phyloP scores from a whole-genome alignment of 345 rosid species.

The Raphanus sativus region DNA sequence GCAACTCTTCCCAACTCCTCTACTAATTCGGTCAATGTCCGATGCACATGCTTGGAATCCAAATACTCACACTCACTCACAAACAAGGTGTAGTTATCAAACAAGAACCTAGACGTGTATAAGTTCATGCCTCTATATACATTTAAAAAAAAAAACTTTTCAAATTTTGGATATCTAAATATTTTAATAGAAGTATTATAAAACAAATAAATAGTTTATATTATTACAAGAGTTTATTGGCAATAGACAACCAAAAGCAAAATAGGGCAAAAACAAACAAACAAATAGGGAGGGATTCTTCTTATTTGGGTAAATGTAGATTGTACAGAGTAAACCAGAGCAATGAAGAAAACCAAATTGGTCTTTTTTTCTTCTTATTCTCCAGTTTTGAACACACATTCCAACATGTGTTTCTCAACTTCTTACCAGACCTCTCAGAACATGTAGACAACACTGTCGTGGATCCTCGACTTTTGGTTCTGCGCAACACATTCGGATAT shows the following conservation, averaged over 20 bases:
- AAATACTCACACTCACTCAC: slow-evolving; percentile 74
- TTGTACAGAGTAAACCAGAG: background rate
- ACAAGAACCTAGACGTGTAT: slow-evolving; percentile 91
- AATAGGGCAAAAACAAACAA: slow-evolving; percentile 15
- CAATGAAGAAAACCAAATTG: background rate
- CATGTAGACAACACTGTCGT: slow-evolving; percentile 95
- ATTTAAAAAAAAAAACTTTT: slow-evolving; percentile 49
- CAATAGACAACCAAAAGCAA: background rate
- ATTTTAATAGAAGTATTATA: background rate
- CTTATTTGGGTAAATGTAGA: slow-evolving; percentile 4
- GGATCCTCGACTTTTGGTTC: slow-evolving; percentile 97
- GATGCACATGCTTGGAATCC: slow-evolving; percentile 92
- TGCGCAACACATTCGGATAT: slow-evolving; percentile 97
- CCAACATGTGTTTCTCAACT: background rate
- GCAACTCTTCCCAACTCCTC: no score
- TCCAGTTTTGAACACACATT: background rate
- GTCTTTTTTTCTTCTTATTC: background rate
- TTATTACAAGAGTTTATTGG: slow-evolving; percentile 7
- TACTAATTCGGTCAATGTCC: slow-evolving; percentile 1
- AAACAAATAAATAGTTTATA: background rate
- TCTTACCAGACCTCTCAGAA: slow-evolving; percentile 46
- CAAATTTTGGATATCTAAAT: slow-evolving; percentile 25
- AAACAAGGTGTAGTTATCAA: slow-evolving; percentile 87
- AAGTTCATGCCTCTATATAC: slow-evolving; percentile 56
- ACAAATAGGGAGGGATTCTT: slow-evolving; percentile 11